These are phyloP conservation scores for Kokia cookei DNA, from an alignment of 441 rosid species.

Conservation along the genomic window DNA sequence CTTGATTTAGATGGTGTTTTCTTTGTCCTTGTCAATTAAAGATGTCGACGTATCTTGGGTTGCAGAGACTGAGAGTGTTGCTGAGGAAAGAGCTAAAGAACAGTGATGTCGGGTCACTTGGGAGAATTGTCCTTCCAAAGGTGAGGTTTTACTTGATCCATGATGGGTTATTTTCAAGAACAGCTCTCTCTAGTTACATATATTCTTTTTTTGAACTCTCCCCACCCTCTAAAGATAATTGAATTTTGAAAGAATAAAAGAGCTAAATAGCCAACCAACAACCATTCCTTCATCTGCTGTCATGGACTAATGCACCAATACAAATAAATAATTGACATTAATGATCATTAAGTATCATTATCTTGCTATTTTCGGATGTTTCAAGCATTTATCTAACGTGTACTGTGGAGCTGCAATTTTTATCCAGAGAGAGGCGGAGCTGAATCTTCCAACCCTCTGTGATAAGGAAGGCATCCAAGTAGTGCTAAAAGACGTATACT, in stretches of 20 bases:
- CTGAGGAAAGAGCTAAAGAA: conserved; percentile 48
- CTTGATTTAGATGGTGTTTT: background rate
- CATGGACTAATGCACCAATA: conserved; percentile 10
- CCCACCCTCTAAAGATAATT: background rate
- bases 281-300: conserved; percentile 19
- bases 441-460: conserved; percentile 54
- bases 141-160: conserved; percentile 26
- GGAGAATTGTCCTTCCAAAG: conserved; percentile 74
- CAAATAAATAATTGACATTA: no score
- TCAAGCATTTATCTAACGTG: background rate
- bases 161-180: background rate
- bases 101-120: conserved; percentile 66
- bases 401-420: conserved; percentile 3
- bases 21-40: background rate
- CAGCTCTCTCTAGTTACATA: background rate
- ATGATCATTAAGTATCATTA: background rate
- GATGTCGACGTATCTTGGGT: background rate
- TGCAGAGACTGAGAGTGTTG: conserved; percentile 50
- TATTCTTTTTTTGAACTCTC: background rate
- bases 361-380: background rate
- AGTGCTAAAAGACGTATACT: conserved; percentile 37
- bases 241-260: conserved; percentile 11
- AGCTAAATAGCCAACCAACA: conserved; percentile 15
- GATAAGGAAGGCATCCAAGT: conserved; percentile 57
- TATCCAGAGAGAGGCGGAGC: conserved; percentile 62